phyloP scores from a whole-genome alignment of 2,329 filamentous ascomycete species.

The Pseudogymnoascus sp. region DNA sequence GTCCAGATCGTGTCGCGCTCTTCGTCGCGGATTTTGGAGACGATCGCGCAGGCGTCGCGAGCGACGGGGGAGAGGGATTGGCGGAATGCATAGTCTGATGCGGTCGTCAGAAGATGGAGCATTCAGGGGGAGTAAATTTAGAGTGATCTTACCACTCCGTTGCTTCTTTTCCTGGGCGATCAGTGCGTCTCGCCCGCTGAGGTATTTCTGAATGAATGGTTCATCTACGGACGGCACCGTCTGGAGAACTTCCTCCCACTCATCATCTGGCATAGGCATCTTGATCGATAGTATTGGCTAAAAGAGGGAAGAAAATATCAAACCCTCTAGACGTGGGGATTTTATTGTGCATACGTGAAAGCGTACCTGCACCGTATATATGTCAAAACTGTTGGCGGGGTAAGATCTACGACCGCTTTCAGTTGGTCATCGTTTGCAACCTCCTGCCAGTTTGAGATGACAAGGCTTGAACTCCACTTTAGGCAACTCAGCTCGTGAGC shows the following conservation, averaged over 20 bases:
- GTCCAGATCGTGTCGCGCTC: conserved; percentile 75
- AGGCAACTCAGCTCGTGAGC: conserved; percentile 5
- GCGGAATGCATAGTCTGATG: conserved; percentile 59
- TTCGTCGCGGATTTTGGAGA: conserved; percentile 67
- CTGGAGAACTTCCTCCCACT: conserved; percentile 49
- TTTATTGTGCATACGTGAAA: conserved; percentile 6
- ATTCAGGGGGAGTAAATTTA: conserved; percentile 16
- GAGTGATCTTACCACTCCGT: conserved; percentile 56
- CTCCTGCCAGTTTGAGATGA: conserved; percentile 1
- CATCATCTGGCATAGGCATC: conserved; percentile 36
- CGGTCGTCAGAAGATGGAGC: conserved; percentile 14
- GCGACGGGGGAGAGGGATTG: conserved; percentile 72
- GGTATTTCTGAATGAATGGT: conserved; percentile 74
- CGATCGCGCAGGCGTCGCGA: conserved; percentile 67
- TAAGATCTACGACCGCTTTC: neutral
- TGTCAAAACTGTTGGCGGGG: neutral
- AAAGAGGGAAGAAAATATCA: neutral
- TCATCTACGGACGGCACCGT: conserved; percentile 55
- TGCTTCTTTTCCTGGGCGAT: conserved; percentile 74
- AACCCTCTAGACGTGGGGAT: neutral
- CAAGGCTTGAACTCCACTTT: neutral
- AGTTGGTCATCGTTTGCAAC: conserved; percentile 6
- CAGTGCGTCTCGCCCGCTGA: conserved; percentile 65
- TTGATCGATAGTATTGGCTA: neutral
- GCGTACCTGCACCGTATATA: neutral